Base-by-base conservation (phyloP, 352 stramenopile genomes). In the Pythium grandisporangium region DNA sequence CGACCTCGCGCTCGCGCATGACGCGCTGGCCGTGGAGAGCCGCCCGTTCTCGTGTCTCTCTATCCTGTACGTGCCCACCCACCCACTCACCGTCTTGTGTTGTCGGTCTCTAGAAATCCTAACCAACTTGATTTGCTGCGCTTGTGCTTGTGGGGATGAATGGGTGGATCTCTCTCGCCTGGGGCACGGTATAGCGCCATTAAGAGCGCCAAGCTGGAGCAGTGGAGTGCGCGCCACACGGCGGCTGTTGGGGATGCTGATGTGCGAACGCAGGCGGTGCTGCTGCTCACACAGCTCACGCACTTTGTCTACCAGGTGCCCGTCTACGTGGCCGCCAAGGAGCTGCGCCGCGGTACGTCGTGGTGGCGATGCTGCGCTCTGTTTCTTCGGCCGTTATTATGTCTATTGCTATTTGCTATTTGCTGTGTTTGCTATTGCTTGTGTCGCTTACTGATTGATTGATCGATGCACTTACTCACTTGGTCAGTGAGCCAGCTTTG, bases 31-130 rank as follows among this genome's bases (percentile, higher is more conserved):
- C 10, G 57, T 70, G 2, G 74, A 81, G 30, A 66, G 57, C 38
- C 70, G 81, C 37, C 70, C 76, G 20, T 45, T 57, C 54, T 29
- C 62, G 54, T 45, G 55, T 62, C 25, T 61, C 76, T 5, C 17
- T 62, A 30, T 90, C 21, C 42, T 90, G 54, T 85, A 56, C 30
- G 68, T 55, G n/a, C n/a, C n/a, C n/a, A n/a, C n/a, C n/a, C n/a
- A n/a, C n/a, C n/a, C n/a, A n/a, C n/a, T n/a, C n/a, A n/a, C n/a
- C n/a, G n/a, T n/a, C n/a, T n/a, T n/a, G n/a, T n/a, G n/a, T n/a
- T n/a, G n/a, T n/a, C n/a, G n/a, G n/a, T n/a, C n/a, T n/a, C n/a
- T n/a, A n/a, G n/a, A n/a, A n/a, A n/a, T n/a, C n/a, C n/a, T n/a
- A n/a, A n/a, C n/a, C n/a, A n/a, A n/a, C n/a, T 6, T 42, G 33